A percentile compares a stretch with the other conserved stretches of the same genome.
phyloP scores from a whole-genome alignment of 495 filamentous ascomycete species.

The Astrothelium macrocarpum region DNA sequence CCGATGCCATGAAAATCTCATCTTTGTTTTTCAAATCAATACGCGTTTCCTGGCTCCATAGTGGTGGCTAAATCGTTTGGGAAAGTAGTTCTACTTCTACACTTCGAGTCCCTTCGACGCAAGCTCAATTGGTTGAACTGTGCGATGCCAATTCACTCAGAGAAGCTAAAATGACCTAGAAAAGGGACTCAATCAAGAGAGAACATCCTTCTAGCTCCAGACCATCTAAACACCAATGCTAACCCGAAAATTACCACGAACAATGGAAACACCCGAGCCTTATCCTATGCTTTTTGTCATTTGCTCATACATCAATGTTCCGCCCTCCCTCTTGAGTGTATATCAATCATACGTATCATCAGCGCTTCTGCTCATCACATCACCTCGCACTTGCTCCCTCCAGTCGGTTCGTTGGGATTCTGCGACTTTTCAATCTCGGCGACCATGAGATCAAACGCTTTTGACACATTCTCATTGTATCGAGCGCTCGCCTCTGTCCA shows the following conservation, averaged over 20 bases:
- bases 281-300: not conserved
- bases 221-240: not conserved
- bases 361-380: constrained; percentile 70
- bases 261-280: not conserved
- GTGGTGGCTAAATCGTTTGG: too few species aligned
- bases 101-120: too few species aligned
- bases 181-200: not conserved
- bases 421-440: constrained; percentile 89
- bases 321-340: too few species aligned
- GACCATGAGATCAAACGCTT: constrained; percentile 91
- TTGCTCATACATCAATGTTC: too few species aligned
- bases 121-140: too few species aligned
- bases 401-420: constrained; percentile 75
- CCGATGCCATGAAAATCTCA: too few species aligned
- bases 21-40: too few species aligned
- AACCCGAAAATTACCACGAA: not conserved
- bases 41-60: too few species aligned
- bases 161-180: too few species aligned
- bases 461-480: constrained; percentile 84
- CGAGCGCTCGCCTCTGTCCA: constrained; percentile 93
- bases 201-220: not conserved
- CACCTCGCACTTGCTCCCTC: constrained; percentile 66
- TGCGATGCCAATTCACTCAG: too few species aligned
- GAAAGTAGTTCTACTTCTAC: too few species aligned
- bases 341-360: too few species aligned